Evolutionary conservation across 139 green algal species (phyloP).

Genomic region (Coccomyxa sp.): DNA sequence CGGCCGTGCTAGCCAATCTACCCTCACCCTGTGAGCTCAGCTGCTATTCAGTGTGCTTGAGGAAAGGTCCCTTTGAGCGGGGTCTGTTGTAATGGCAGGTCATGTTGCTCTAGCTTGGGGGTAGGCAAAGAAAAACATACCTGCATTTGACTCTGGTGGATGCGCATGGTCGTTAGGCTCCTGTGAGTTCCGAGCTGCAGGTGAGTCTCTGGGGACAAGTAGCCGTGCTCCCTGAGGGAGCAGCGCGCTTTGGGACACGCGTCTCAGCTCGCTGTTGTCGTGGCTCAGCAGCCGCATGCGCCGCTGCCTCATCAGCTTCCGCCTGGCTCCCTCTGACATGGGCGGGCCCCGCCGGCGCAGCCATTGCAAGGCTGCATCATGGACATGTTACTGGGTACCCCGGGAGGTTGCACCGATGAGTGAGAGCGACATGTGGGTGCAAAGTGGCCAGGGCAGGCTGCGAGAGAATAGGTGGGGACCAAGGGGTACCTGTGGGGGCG

Average conservation of each 20-base stretch:
- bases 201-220: background rate
- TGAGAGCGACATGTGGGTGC: too few species aligned
- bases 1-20: background rate
- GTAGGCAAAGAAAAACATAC: background rate
- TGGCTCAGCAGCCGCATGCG: constrained; percentile 22
- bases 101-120: background rate
- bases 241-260: background rate
- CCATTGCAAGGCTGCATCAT: constrained; percentile 40
- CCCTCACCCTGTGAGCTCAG: background rate
- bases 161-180: background rate
- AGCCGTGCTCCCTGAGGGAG: background rate
- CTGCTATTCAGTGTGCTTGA: background rate
- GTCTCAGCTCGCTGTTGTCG: constrained; percentile 19
- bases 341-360: constrained; percentile 37
- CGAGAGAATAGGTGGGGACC: background rate
- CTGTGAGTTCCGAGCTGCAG: background rate
- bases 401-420: background rate
- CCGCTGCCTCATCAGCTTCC: constrained; percentile 28
- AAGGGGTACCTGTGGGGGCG: background rate
- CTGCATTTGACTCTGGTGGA: background rate
- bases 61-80: background rate
- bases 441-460: background rate
- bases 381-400: background rate
- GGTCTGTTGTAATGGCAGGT: background rate
- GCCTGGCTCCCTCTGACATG: constrained; percentile 19